Conservation (phyloP, 129 eudicot genomes). For the Flaveria ramosissima region DNA sequence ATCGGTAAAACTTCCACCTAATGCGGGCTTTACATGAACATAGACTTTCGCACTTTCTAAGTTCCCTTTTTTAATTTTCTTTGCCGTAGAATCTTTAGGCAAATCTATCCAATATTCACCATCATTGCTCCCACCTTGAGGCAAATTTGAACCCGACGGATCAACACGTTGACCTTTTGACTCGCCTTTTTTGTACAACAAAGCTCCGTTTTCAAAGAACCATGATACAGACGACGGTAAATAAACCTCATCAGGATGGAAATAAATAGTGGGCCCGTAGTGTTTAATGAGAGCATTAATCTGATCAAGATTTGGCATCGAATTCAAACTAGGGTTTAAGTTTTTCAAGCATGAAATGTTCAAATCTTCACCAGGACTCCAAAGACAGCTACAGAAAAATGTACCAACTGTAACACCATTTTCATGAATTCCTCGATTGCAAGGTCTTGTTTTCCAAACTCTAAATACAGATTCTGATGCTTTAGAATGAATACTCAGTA, state of each 20-base stretch:
- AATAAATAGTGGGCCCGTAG: constrained; percentile 84
- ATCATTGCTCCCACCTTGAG: constrained; percentile 74
- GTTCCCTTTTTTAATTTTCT: constrained; percentile 63
- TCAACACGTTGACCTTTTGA: constrained; percentile 58
- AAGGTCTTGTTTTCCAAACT: constrained; percentile 81
- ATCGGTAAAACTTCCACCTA: constrained; percentile 86
- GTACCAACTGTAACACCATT: constrained; percentile 77
- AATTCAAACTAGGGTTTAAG: constrained; percentile 36
- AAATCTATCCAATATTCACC: constrained; percentile 82
- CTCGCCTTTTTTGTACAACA: constrained; percentile 48
- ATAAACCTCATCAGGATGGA: constrained; percentile 78
- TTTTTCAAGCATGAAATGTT: constrained; percentile 72
- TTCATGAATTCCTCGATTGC: constrained; percentile 65
- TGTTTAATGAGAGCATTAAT: constrained; percentile 70
- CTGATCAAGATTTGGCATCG: constrained; percentile 90
- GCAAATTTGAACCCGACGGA: constrained; percentile 68
- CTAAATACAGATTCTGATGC: constrained; percentile 39
- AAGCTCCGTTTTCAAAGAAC: constrained; percentile 79
- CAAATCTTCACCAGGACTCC: constrained; percentile 48
- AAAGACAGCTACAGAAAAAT: constrained; percentile 60
- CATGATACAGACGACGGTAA: constrained; percentile 89
- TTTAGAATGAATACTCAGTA: constrained; percentile 38
- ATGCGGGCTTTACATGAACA: constrained; percentile 84
- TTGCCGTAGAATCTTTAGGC: constrained; percentile 49
- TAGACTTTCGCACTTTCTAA: constrained; percentile 72